Percentiles rank a stretch among this genome's conserved stretches.
Evolutionary conservation across 2,329 filamentous ascomycete genomes (phyloP).

Genomic region (Alternaria ventricosa): DNA sequence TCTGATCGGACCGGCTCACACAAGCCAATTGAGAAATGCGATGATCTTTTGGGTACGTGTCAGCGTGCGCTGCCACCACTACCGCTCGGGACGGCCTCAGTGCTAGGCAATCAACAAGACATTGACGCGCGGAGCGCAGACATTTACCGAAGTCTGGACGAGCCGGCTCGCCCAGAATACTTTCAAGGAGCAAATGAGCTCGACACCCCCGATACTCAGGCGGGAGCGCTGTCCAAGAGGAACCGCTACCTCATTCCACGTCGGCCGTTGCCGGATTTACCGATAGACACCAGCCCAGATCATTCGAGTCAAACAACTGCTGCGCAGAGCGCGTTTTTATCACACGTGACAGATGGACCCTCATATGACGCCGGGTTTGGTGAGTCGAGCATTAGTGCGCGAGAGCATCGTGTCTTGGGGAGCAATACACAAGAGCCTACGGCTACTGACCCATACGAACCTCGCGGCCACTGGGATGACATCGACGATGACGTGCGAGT

Average conservation of each 20-base stretch:
- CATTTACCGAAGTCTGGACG: not conserved
- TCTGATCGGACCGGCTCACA: not conserved
- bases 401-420: not conserved
- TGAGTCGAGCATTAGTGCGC: not conserved
- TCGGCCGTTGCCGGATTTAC: not conserved
- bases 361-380: not conserved
- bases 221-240: not conserved
- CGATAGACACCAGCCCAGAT: not conserved
- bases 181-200: not conserved
- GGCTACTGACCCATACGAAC: not conserved
- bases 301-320: not conserved
- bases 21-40: not conserved
- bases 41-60: not conserved
- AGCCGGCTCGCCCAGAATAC: not conserved
- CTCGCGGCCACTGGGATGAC: constrained; percentile 3
- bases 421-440: constrained; percentile 1
- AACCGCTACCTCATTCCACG: not conserved
- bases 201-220: not conserved
- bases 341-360: not conserved
- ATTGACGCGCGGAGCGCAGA: not conserved
- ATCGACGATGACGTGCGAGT: not conserved
- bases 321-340: not conserved
- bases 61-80: constrained; percentile 19
- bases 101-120: not conserved
- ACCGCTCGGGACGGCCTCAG: constrained; percentile 9